These are phyloP conservation scores for Coemansia sp. DNA, from an alignment of 192 early-diverging fungal species.

Conservation along the genomic window DNA sequence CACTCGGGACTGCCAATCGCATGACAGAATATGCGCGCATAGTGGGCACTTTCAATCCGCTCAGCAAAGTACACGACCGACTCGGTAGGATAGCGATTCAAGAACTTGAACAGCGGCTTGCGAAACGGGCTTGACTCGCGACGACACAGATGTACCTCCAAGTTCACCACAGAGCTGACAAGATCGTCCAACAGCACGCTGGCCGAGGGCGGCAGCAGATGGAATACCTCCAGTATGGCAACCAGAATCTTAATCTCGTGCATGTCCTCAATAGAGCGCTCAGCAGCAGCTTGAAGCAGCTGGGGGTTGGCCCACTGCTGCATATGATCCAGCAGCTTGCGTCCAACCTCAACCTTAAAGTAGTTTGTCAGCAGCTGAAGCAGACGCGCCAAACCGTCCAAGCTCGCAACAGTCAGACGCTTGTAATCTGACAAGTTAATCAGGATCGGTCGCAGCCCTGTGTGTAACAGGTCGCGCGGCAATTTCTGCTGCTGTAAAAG, in stretches of 20 bases:
- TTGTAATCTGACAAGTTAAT: conserved; percentile 95
- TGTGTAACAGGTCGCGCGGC: conserved; percentile 92
- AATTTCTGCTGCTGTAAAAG: conserved; percentile 65
- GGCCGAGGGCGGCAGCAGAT: conserved; percentile 87
- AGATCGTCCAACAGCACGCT: conserved; percentile 91
- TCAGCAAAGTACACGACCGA: conserved; percentile 82
- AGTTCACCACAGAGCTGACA: conserved; percentile 79
- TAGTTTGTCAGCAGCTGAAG: conserved; percentile 94
- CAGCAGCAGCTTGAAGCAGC: conserved; percentile 76
- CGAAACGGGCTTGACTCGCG: conserved; percentile 92
- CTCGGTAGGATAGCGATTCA: conserved; percentile 87
- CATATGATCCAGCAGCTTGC: conserved; percentile 94
- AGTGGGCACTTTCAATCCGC: conserved; percentile 59
- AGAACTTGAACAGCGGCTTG: conserved; percentile 81
- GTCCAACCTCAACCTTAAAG: conserved; percentile 99
- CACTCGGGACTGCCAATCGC: conserved; percentile 39
- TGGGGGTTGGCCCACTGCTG: conserved; percentile 88
- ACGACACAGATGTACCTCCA: conserved; percentile 82
- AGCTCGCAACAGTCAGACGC: conserved; percentile 83
- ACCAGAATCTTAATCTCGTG: conserved; percentile 94
- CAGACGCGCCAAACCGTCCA: conserved; percentile 93
- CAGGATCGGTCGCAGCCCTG: conserved; percentile 93
- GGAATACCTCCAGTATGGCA: conserved; percentile 90
- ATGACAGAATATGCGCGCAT: conserved; percentile 66
- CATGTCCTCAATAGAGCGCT: conserved; percentile 82